Evolutionary conservation across 2,329 filamentous ascomycete species (phyloP).

Genomic region (Botrytis fabae): DNA sequence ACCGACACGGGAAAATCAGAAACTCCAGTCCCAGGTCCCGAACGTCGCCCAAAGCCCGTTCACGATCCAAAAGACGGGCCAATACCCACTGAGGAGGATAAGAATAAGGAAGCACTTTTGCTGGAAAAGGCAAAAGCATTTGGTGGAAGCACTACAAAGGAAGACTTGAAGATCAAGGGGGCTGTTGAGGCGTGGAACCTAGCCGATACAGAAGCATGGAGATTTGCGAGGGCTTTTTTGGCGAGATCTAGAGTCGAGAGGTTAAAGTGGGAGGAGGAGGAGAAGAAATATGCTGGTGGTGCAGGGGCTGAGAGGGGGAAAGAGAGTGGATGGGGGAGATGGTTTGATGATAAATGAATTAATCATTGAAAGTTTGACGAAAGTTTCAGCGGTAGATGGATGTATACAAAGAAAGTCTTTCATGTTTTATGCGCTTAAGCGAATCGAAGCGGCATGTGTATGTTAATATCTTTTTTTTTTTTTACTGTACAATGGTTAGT

Average conservation of each 20-base stretch:
- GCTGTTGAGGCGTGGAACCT: conserved; percentile 67
- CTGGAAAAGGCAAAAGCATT: conserved; percentile 56
- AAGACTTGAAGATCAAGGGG: conserved; percentile 50
- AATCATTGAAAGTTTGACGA: background rate
- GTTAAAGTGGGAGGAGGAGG: conserved; percentile 67
- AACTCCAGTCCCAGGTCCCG: conserved; percentile 59
- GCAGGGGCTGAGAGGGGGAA: conserved; percentile 47
- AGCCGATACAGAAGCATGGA: conserved; percentile 76
- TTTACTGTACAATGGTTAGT: background rate
- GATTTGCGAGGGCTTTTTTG: conserved; percentile 67
- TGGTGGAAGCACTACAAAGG: conserved; percentile 43
- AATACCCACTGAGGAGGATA: conserved; percentile 52
- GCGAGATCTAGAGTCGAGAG: conserved; percentile 64
- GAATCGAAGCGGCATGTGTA: background rate
- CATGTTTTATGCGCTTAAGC: background rate
- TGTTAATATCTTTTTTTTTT: background rate
- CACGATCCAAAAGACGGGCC: conserved; percentile 52
- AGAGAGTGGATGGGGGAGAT: conserved; percentile 36
- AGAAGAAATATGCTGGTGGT: conserved; percentile 63
- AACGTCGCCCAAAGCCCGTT: conserved; percentile 54
- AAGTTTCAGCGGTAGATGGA: background rate
- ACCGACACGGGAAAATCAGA: conserved; percentile 55
- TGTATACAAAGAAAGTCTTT: background rate
- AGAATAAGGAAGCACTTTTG: conserved; percentile 55
- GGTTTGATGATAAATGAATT: conserved; percentile 35